Percentiles rank a stretch among this genome's conserved stretches.
Conservation (phyloP, 2,329 filamentous ascomycete species). For the Ilyonectria destructans region DNA sequence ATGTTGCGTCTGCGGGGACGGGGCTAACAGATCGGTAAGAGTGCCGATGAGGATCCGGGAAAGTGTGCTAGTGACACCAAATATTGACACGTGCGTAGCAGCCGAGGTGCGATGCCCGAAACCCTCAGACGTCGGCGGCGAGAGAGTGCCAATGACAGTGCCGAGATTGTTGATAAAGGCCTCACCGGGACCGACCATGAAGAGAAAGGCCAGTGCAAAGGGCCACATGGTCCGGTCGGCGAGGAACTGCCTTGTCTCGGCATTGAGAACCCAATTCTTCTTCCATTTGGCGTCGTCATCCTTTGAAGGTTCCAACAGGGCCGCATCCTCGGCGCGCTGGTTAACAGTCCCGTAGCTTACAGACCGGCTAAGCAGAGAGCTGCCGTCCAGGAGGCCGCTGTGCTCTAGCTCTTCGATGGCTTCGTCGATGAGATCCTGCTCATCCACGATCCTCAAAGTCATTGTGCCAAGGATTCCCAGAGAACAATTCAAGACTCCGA, state of each 20-base stretch:
- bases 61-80: slow-evolving; percentile 92
- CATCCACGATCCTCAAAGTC: slow-evolving; percentile 84
- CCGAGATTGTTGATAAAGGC: slow-evolving; percentile 98
- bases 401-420: slow-evolving; percentile 93
- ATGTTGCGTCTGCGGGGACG: slow-evolving; percentile 73
- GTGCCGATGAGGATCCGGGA: slow-evolving; percentile 92
- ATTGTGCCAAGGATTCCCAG: slow-evolving; percentile 84
- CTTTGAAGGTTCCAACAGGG: slow-evolving; percentile 57
- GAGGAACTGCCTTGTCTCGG: slow-evolving; percentile 89
- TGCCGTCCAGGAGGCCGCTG: slow-evolving; percentile 85
- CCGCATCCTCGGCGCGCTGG: slow-evolving; percentile 61
- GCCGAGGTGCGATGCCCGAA: slow-evolving; percentile 70
- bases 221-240: slow-evolving; percentile 96
- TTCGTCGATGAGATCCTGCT: slow-evolving; percentile 90
- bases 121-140: slow-evolving; percentile 68
- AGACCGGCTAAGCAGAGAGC: slow-evolving; percentile 77
- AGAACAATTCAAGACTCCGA: slow-evolving; percentile 79
- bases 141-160: slow-evolving; percentile 91
- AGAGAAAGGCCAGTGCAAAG: slow-evolving; percentile 90
- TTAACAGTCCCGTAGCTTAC: slow-evolving; percentile 76
- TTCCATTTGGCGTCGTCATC: slow-evolving; percentile 74
- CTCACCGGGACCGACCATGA: slow-evolving; percentile 95
- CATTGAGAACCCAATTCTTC: slow-evolving; percentile 93
- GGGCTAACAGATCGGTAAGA: slow-evolving; percentile 89
- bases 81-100: slow-evolving; percentile 92